A percentile compares a stretch with the other conserved stretches of the same genome.
These are phyloP conservation scores for Globisporangium polare DNA, from an alignment of 352 stramenopile species.

Conservation along the genomic window DNA sequence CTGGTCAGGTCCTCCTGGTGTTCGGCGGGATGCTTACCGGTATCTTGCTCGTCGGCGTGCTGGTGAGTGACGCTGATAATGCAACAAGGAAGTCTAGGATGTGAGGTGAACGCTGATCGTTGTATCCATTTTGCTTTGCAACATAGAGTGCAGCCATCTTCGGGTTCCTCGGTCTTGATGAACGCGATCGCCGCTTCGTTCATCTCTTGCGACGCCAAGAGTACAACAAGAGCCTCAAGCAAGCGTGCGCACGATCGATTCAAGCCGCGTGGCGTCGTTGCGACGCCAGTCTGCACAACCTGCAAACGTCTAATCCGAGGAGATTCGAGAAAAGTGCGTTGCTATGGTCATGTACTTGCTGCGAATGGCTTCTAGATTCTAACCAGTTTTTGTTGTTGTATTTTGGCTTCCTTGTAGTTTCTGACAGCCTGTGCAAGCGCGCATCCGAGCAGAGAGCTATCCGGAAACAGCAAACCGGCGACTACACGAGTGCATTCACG, in stretches of 20 bases:
- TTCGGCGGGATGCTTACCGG: constrained; percentile 63
- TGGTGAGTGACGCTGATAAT: constrained; percentile 34
- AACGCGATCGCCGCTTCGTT: constrained; percentile 60
- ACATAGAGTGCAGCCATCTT: constrained; percentile 64
- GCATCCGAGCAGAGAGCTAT: constrained; percentile 43
- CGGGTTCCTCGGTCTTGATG: constrained; percentile 44
- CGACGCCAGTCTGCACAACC: background rate
- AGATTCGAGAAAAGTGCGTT: constrained; percentile 19
- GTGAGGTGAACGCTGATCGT: background rate
- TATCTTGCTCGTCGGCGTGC: constrained; percentile 63
- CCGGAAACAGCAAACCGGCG: constrained; percentile 37
- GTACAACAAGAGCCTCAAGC: constrained; percentile 34
- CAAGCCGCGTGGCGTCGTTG: constrained; percentile 51
- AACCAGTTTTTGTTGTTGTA: no score
- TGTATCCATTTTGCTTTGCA: background rate
- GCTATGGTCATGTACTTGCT: background rate
- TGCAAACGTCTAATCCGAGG: background rate
- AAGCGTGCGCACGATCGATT: constrained; percentile 55
- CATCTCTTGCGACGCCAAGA: constrained; percentile 42
- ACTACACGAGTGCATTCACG: constrained; percentile 34
- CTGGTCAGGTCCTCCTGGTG: constrained; percentile 56
- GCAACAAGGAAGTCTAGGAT: background rate
- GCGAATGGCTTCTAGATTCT: no score
- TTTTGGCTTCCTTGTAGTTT: constrained; percentile 18
- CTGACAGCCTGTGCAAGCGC: constrained; percentile 27